These are phyloP conservation scores for Calonectria naviculata DNA, from an alignment of 2,329 filamentous ascomycete genomes.

Conservation along the genomic window DNA sequence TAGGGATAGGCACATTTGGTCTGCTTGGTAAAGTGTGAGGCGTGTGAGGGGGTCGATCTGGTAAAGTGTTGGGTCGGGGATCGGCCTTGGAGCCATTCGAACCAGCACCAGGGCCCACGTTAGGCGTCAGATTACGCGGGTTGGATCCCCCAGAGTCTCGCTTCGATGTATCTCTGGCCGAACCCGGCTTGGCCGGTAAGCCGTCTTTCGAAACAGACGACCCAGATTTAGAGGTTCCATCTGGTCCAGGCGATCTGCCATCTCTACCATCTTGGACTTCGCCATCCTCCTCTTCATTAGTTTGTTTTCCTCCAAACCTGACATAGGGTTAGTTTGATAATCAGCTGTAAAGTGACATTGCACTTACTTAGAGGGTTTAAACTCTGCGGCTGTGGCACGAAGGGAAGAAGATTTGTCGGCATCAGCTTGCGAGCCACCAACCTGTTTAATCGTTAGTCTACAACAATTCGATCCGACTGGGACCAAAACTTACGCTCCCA, in stretches of 20 bases:
- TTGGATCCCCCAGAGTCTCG: conserved; percentile 36
- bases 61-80: conserved; percentile 48
- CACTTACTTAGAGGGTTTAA: conserved; percentile 66
- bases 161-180: conserved; percentile 41
- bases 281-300: conserved; percentile 74
- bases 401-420: conserved; percentile 55
- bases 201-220: conserved; percentile 43
- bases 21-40: conserved; percentile 63
- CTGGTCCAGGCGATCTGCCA: conserved; percentile 28
- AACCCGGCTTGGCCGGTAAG: conserved; percentile 46
- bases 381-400: conserved; percentile 71
- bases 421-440: conserved; percentile 42
- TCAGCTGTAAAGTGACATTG: not conserved
- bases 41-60: conserved; percentile 49
- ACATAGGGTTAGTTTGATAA: conserved; percentile 17
- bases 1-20: conserved; percentile 67
- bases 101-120: conserved; percentile 24
- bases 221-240: conserved; percentile 17
- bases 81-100: conserved; percentile 40
- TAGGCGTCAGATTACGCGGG: conserved; percentile 41
- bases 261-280: conserved; percentile 73
- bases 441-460: conserved; percentile 40
- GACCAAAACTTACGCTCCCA: conserved; percentile 63
- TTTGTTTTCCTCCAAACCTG: conserved; percentile 34
- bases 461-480: not conserved